Conservation (phyloP, 164 flowering plant species). For the Aristolochia californica region DNA sequence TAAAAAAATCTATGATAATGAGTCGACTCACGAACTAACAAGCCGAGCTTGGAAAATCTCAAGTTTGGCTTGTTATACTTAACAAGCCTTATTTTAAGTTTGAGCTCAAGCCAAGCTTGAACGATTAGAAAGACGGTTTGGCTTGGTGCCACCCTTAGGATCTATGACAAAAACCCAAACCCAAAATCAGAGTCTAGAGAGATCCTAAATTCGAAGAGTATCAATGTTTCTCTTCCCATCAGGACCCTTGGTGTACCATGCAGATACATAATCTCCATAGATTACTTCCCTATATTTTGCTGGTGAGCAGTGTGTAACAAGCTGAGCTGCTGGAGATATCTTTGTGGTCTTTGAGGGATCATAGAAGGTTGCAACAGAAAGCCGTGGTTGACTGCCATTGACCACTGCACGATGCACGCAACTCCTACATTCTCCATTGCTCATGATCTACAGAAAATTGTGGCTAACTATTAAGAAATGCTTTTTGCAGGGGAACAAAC, state of each 20-base stretch:
- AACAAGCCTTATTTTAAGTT: too few species aligned
- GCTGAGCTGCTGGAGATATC: constrained; percentile 50
- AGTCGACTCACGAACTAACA: too few species aligned
- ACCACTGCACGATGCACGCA: constrained; percentile 67
- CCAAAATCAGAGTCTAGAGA: too few species aligned
- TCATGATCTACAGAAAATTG: constrained; percentile 45
- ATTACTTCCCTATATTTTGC: constrained; percentile 37
- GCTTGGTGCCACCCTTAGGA: too few species aligned
- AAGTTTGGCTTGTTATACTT: too few species aligned
- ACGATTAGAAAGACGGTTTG: too few species aligned
- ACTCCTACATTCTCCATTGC: constrained; percentile 70
- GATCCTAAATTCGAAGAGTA: constrained; percentile 32
- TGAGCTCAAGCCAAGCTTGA: too few species aligned
- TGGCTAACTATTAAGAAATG: too few species aligned
- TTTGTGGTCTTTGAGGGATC: constrained; percentile 66
- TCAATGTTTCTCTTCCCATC: constrained; percentile 85
- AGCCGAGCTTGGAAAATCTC: too few species aligned
- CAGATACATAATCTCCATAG: constrained; percentile 75
- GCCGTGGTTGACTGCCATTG: constrained; percentile 45
- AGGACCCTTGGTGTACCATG: constrained; percentile 93
- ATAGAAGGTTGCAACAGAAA: constrained; percentile 87
- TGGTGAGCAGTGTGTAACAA: constrained; percentile 26
- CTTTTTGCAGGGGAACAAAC: background rate
- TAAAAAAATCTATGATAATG: too few species aligned
- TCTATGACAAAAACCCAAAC: too few species aligned